Base-by-base conservation (phyloP, 2,329 filamentous ascomycete genomes). In the Neurospora crassa region DNA sequence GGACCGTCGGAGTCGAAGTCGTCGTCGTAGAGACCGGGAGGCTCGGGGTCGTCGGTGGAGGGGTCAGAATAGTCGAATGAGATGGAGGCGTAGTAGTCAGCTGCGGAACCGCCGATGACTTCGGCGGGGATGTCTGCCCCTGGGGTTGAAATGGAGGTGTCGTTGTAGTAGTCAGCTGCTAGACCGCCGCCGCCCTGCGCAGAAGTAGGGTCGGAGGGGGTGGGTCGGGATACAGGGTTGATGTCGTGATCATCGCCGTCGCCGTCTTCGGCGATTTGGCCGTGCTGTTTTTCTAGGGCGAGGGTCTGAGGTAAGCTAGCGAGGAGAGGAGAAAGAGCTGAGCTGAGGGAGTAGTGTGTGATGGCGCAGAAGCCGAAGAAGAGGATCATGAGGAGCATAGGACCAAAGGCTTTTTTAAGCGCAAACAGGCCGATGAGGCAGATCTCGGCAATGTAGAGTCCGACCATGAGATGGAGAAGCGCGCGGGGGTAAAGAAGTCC, bases 401-500 rank as follows among this genome's bases (percentile, higher is more conserved):
- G 93, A 0, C 91, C 92, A 14, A 90, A 78, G 1, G 88, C 87
- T 69, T 84, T 82, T 82, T 88, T 87, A 71, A 95, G 88, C 63
- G 88, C 88, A 78, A 97, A 96, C 45, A 97, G 86, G 69, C 93
- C 93, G 73, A 96, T 88, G 76, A 97, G 83, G 79, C 92, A 94
- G 70, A 94, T 82, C 76, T 95, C 90, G 0, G 90, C 88, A 16
- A 97, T 83, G 80, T 97, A 97, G 68, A 96, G 85, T 69, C 94
- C 93, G 2, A 90, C 88, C 63, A 95, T 88, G 41, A 96, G 87
- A 73, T 98, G 94, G 83, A 97, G 93, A 63, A 98, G 86, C 5
- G 93, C 94, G 34, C 93, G 91, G 1, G 93, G 91, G 78, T 97
- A 98, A 77, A 93, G 90, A 29, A 95, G 89, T 68, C 96, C 95